phyloP scores from a whole-genome alignment of 2,329 filamentous ascomycete genomes.

The Aspergillus luchuensis region DNA sequence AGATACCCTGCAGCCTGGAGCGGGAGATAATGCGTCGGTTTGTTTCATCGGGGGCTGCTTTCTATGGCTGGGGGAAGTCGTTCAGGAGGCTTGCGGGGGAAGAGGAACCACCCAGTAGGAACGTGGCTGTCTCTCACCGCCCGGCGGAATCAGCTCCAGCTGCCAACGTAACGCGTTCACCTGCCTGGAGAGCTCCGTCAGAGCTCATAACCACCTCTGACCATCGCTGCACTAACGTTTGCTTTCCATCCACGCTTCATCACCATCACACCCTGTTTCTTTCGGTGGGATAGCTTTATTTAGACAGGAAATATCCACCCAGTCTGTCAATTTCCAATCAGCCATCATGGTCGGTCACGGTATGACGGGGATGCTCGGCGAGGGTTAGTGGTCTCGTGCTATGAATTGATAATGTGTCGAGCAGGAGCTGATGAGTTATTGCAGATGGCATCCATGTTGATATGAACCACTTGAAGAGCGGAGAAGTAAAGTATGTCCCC shows the following conservation, averaged over 20 bases:
- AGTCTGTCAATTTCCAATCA: background rate
- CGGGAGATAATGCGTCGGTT: slow-evolving; percentile 9
- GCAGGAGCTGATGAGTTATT: slow-evolving; percentile 21
- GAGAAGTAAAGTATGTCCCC: slow-evolving; percentile 88
- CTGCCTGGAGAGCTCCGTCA: slow-evolving; percentile 31
- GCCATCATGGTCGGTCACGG: slow-evolving; percentile 45
- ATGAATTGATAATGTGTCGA: background rate
- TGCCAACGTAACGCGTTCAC: slow-evolving; percentile 32
- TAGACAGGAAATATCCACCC: background rate
- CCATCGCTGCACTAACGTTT: slow-evolving; percentile 18
- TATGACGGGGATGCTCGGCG: slow-evolving; percentile 47
- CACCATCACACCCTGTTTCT: background rate
- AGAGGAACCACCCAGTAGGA: slow-evolving; percentile 17
- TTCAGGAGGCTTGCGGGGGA: slow-evolving; percentile 25
- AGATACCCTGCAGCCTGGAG: slow-evolving; percentile 8
- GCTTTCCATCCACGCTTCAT: slow-evolving; percentile 5
- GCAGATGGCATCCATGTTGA: slow-evolving; percentile 98
- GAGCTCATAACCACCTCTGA: slow-evolving; percentile 21
- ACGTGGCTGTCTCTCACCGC: slow-evolving; percentile 17
- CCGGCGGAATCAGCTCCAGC: slow-evolving; percentile 24
- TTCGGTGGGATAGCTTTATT: background rate
- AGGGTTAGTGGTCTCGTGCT: slow-evolving; percentile 38
- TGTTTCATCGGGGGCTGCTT: slow-evolving; percentile 2
- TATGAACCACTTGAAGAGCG: slow-evolving; percentile 98
- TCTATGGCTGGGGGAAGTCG: slow-evolving; percentile 16